Evolutionary conservation across 75 land plant genomes (phyloP).

Genomic region (Chamaecyparis obtusa): DNA sequence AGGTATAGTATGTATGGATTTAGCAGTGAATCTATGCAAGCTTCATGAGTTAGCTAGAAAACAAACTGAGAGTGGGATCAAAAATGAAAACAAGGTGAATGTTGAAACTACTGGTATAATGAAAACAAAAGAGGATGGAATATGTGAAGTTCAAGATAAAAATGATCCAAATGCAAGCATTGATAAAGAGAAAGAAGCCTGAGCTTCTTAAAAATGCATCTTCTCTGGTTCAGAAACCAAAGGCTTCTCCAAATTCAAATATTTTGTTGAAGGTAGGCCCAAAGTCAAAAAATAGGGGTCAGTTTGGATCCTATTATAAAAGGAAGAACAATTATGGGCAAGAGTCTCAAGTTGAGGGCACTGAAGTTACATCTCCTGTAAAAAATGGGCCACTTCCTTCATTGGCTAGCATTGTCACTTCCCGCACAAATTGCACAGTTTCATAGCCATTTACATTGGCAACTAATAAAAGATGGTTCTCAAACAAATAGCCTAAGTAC

Average conservation of each 20-base stretch:
- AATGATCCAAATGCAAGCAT: background rate
- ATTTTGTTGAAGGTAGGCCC: background rate
- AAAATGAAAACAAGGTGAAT: background rate
- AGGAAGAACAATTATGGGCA: background rate
- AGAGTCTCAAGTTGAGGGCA: slow-evolving; percentile 9
- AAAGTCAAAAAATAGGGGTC: background rate
- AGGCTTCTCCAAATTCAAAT: background rate
- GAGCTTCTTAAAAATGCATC: background rate
- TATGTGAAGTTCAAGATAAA: background rate
- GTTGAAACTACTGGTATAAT: background rate
- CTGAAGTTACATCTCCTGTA: background rate
- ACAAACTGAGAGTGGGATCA: background rate
- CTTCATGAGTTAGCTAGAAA: too few relatives aligned
- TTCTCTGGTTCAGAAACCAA: slow-evolving; percentile 4
- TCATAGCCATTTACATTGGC: slow-evolving; percentile 7
- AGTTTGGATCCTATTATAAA: background rate
- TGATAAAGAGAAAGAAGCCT: background rate
- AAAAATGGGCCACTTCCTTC: slow-evolving; percentile 6
- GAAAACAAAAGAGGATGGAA: background rate
- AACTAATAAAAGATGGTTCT: slow-evolving; percentile 9
- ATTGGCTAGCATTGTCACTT: background rate
- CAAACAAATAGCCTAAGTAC: too few relatives aligned
- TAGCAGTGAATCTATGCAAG: too few relatives aligned
- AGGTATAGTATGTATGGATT: too few relatives aligned
- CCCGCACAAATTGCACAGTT: slow-evolving; percentile 7